phyloP scores from a whole-genome alignment of 257 asterid genomes.

The Petunia axillaris region DNA sequence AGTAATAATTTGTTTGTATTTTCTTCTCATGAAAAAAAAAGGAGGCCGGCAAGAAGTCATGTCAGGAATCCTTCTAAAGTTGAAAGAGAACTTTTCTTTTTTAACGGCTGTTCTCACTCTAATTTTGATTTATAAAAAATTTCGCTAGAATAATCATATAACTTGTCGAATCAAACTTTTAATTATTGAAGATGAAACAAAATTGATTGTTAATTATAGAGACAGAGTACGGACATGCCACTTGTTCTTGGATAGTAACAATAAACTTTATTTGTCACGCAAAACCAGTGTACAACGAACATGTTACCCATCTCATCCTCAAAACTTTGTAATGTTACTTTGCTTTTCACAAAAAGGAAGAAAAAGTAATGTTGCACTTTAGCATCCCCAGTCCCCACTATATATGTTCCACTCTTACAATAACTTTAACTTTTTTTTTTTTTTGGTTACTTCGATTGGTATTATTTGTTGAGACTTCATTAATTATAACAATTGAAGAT shows the following conservation, averaged over 20 bases:
- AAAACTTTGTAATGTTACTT: slow-evolving; percentile 14
- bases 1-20: background rate
- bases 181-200: background rate
- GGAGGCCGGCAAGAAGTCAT: background rate
- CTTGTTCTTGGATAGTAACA: background rate
- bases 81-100: slow-evolving; percentile 1
- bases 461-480: background rate
- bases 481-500: background rate
- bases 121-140: background rate
- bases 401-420: background rate
- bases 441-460: background rate
- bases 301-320: slow-evolving; percentile 25
- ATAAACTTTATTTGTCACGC: slow-evolving; percentile 4
- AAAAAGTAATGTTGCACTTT: background rate
- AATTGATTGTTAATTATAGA: background rate
- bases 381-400: background rate
- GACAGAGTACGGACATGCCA: slow-evolving; percentile 23
- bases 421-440: background rate
- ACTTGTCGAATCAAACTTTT: background rate
- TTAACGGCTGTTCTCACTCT: background rate
- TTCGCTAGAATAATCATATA: background rate
- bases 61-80: slow-evolving; percentile 7
- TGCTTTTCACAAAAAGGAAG: background rate
- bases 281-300: slow-evolving; percentile 10
- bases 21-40: background rate